Conservation (phyloP, 352 stramenopile species). For the Globisporangium radiosum region DNA sequence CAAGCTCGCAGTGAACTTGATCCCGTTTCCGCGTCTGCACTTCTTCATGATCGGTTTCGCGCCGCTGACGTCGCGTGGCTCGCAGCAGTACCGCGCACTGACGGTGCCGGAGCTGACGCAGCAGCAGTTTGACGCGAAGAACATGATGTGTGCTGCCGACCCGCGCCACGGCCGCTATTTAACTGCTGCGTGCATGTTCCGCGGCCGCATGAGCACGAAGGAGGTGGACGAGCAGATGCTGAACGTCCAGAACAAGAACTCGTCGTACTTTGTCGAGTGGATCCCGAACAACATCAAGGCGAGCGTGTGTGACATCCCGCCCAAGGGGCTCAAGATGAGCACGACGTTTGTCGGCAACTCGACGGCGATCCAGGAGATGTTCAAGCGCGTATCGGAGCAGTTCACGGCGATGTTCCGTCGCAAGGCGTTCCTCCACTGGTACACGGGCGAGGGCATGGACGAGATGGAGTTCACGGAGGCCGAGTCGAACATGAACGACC, state of each 20-base stretch:
- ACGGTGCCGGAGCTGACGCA: slow-evolving; percentile 98
- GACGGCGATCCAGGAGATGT: slow-evolving; percentile 99
- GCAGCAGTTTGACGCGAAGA: slow-evolving; percentile 99
- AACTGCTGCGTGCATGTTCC: slow-evolving; percentile 99
- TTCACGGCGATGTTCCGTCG: slow-evolving; percentile 99
- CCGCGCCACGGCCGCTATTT: slow-evolving; percentile 98
- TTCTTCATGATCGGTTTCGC: slow-evolving; percentile 99
- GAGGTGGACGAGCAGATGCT: slow-evolving; percentile 99
- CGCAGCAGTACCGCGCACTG: slow-evolving; percentile 96
- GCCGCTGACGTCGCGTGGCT: slow-evolving; percentile 93
- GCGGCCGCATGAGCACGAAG: slow-evolving; percentile 98
- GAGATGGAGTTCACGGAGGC: slow-evolving; percentile 99
- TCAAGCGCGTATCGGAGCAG: slow-evolving; percentile 99
- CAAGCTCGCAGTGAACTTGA: slow-evolving; percentile 98
- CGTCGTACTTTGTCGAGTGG: slow-evolving; percentile 99
- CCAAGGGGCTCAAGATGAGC: slow-evolving; percentile 97
- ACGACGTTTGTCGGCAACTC: slow-evolving; percentile 99
- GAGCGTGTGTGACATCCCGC: slow-evolving; percentile 98
- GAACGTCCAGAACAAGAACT: slow-evolving; percentile 99
- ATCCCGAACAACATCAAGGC: slow-evolving; percentile 99
- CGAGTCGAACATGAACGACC: slow-evolving; percentile 99
- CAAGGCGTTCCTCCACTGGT: slow-evolving; percentile 99
- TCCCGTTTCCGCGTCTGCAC: slow-evolving; percentile 98
- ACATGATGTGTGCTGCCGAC: slow-evolving; percentile 99
- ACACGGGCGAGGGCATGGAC: slow-evolving; percentile 99